Conservation (phyloP, 257 asterid species). For the Ocimum tenuiflorum region DNA sequence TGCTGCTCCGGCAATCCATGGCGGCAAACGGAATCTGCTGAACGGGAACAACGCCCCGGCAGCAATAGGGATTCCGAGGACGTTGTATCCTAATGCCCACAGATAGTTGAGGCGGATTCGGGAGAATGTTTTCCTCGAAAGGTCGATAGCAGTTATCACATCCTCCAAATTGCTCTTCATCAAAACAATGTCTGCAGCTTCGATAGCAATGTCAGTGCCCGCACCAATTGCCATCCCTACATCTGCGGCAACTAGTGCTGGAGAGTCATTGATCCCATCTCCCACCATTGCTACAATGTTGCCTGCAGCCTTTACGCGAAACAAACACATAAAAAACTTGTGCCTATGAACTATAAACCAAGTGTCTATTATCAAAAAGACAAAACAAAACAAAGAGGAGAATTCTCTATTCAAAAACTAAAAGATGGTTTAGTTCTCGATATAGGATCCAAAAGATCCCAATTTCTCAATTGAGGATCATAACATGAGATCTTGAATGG, state of each 20-base stretch:
- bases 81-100: conserved; percentile 73
- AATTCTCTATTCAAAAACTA: too few species aligned
- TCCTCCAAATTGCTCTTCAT: conserved; percentile 85
- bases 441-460: too few species aligned
- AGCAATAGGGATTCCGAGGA: conserved; percentile 66
- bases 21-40: conserved; percentile 44
- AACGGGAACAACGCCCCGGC: conserved; percentile 65
- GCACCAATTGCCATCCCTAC: conserved; percentile 85
- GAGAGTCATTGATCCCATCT: conserved; percentile 83
- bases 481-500: too few species aligned
- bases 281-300: conserved; percentile 78
- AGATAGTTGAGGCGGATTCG: conserved; percentile 64
- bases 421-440: too few species aligned
- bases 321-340: neutral
- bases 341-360: neutral
- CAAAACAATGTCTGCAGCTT: conserved; percentile 79
- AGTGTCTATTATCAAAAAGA: too few species aligned
- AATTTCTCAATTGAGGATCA: too few species aligned
- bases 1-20: conserved; percentile 57
- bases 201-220: conserved; percentile 79
- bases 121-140: conserved; percentile 52
- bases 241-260: conserved; percentile 79
- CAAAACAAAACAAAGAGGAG: too few species aligned
- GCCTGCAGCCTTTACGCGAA: conserved; percentile 43
- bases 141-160: conserved; percentile 69